Evolutionary conservation across 768 basidiomycete species (phyloP), one percentile per base, ranked within the genome.

Genomic region (Candolleomyces aberdarensis): DNA sequence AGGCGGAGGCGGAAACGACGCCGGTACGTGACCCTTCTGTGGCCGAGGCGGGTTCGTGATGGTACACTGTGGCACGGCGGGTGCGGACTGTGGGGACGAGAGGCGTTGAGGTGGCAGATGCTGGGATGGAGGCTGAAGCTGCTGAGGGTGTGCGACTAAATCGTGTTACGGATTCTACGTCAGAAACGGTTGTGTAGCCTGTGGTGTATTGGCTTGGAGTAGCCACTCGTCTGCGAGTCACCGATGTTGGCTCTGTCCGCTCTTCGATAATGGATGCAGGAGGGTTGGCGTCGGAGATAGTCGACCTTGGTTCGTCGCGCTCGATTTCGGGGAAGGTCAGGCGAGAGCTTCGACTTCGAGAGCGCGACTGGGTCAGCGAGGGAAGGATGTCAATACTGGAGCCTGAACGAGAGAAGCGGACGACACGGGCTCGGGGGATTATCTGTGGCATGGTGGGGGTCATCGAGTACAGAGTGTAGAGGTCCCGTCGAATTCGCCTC

Each of bases 401-500:
- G 31, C 32, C 10, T 14, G 52, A 54, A 19, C 76, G 72, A 20
- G 76, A 77, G 66, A 79, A 79, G 47, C 70, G 73, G 58, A 76
- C 78, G 46, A 75, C 78, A 56, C 77, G 75, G 10, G 76, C 61
- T 17, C 75, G 73, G 20, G 76, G 72, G 60, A 76, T 75, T 62
- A 76, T 70, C 3, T 75, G 69, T 15, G 77, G 71, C 48, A 80
- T 72, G 32, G 68, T 68, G 44, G 76, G 75, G 39, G 76, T 64
- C 49, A 76, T 74, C 17, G 64, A 17, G 48, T 72, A 66, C 11
- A 80, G 64, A 50, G 71, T 70, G 65, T 78, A 77, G 48, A 80
- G 56, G 66, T 80, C 79, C 53, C 78, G 68, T 32, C 78, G 73
- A 50, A 79, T 67, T 29, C 72, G 72, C 58, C 75, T 73, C 79